Percentiles rank a stretch among this genome's conserved stretches.
Evolutionary conservation across 306 rosid species (phyloP).

Genomic region (Trifolium repens): DNA sequence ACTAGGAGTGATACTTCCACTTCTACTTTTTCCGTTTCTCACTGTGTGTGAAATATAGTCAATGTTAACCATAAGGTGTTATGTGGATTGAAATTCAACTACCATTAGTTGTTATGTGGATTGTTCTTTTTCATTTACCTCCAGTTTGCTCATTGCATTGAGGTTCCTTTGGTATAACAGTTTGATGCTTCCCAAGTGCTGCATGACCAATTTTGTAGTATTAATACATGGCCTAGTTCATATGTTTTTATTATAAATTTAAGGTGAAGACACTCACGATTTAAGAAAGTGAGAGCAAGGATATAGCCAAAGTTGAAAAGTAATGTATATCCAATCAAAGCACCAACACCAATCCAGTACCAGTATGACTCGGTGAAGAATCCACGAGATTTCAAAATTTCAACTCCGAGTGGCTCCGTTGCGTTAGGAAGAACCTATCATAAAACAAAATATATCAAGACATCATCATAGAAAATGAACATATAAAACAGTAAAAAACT

Average conservation of each 20-base stretch:
- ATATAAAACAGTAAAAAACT: slow-evolving; percentile 19
- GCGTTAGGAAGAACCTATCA: slow-evolving; percentile 54
- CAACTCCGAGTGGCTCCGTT: slow-evolving; percentile 51
- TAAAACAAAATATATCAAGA: not conserved
- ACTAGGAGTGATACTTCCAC: slow-evolving; percentile 19
- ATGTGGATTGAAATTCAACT: slow-evolving; percentile 13
- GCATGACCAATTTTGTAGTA: slow-evolving; percentile 32
- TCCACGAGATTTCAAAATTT: slow-evolving; percentile 54
- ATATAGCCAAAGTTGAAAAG: slow-evolving; percentile 54
- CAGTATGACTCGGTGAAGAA: slow-evolving; percentile 52
- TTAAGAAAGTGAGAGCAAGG: slow-evolving; percentile 57
- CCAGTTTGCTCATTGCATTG: slow-evolving; percentile 38
- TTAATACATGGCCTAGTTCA: slow-evolving; percentile 27
- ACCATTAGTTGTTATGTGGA: slow-evolving; percentile 15
- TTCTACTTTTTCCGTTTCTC: slow-evolving; percentile 29
- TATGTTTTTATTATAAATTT: not conserved
- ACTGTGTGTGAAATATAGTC: slow-evolving; percentile 39
- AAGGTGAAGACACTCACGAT: slow-evolving; percentile 53
- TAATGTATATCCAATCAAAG: slow-evolving; percentile 48
- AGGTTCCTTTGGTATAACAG: slow-evolving; percentile 49
- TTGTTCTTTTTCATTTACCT: slow-evolving; percentile 9
- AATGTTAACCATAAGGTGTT: slow-evolving; percentile 20
- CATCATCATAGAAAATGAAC: slow-evolving; percentile 2
- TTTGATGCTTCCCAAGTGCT: slow-evolving; percentile 51
- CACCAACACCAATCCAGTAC: slow-evolving; percentile 53